phyloP scores from a whole-genome alignment of 768 basidiomycete genomes.

The Termitomyces sp. region DNA sequence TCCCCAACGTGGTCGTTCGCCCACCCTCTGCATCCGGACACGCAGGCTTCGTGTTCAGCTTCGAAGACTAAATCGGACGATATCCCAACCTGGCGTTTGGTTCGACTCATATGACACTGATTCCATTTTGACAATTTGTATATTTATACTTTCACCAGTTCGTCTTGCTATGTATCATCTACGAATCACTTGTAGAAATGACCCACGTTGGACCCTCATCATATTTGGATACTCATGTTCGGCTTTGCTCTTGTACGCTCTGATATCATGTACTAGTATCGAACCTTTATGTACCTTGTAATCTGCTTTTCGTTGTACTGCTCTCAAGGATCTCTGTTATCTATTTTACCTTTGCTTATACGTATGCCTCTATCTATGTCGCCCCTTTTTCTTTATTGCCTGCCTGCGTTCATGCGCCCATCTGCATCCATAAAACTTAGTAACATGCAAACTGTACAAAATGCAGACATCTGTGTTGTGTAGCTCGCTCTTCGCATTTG shows the following conservation, averaged over 20 bases:
- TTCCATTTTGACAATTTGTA: background rate
- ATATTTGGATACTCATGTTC: background rate
- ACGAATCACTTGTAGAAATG: background rate
- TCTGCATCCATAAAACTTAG: background rate
- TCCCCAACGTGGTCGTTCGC: constrained; percentile 61
- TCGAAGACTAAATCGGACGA: constrained; percentile 33
- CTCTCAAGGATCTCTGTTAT: background rate
- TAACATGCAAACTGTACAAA: too few relatives aligned
- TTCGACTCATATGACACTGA: constrained; percentile 9
- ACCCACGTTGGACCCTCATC: background rate
- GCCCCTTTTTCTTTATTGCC: too few relatives aligned
- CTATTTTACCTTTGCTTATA: background rate
- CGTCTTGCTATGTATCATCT: constrained; percentile 10
- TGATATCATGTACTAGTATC: background rate
- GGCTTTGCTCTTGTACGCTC: background rate
- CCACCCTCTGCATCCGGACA: constrained; percentile 55
- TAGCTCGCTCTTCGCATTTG: background rate
- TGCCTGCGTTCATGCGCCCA: background rate
- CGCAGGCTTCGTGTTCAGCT: constrained; percentile 41
- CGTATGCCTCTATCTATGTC: too few relatives aligned
- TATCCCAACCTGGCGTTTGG: constrained; percentile 19
- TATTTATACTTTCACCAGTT: constrained; percentile 8
- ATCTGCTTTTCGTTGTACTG: background rate
- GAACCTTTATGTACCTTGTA: background rate
- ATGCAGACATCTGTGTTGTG: background rate